phyloP scores from a whole-genome alignment of 2,329 filamentous ascomycete species.

The Sclerotiophoma versabilis region DNA sequence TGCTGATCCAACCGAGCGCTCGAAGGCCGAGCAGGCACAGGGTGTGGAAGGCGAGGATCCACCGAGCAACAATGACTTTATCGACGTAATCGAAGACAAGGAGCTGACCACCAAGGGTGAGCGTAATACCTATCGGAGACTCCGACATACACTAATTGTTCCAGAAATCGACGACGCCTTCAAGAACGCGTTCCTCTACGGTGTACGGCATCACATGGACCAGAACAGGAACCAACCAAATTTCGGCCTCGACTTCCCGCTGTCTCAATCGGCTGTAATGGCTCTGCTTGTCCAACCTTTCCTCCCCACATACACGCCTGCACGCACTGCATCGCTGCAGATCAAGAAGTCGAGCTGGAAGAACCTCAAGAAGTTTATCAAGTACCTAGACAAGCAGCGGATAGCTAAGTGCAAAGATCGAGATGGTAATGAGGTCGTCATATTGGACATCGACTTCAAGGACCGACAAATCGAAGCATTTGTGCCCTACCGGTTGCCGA shows the following conservation, averaged over 20 bases:
- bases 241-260: slow-evolving; percentile 66
- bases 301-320: slow-evolving; percentile 64
- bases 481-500: slow-evolving; percentile 68
- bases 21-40: slow-evolving; percentile 43
- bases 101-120: slow-evolving; percentile 66
- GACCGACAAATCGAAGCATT: slow-evolving; percentile 63
- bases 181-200: slow-evolving; percentile 68
- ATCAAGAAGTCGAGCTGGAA: slow-evolving; percentile 77
- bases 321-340: slow-evolving; percentile 64
- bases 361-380: slow-evolving; percentile 74
- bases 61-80: slow-evolving; percentile 39
- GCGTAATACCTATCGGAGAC: neutral
- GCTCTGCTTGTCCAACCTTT: slow-evolving; percentile 71
- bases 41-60: slow-evolving; percentile 46
- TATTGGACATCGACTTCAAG: slow-evolving; percentile 70
- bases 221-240: slow-evolving; percentile 60
- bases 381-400: slow-evolving; percentile 68
- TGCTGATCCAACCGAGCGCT: slow-evolving; percentile 35
- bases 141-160: slow-evolving; percentile 3
- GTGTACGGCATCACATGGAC: slow-evolving; percentile 66
- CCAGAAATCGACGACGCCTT: slow-evolving; percentile 72
- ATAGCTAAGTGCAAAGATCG: slow-evolving; percentile 71
- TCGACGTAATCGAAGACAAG: slow-evolving; percentile 53
- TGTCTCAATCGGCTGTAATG: slow-evolving; percentile 69
- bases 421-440: slow-evolving; percentile 68